Evolutionary conservation across 352 stramenopile genomes (phyloP), one percentile per base, ranked within the genome.

Genomic region (Phytophthora citrophthora): DNA sequence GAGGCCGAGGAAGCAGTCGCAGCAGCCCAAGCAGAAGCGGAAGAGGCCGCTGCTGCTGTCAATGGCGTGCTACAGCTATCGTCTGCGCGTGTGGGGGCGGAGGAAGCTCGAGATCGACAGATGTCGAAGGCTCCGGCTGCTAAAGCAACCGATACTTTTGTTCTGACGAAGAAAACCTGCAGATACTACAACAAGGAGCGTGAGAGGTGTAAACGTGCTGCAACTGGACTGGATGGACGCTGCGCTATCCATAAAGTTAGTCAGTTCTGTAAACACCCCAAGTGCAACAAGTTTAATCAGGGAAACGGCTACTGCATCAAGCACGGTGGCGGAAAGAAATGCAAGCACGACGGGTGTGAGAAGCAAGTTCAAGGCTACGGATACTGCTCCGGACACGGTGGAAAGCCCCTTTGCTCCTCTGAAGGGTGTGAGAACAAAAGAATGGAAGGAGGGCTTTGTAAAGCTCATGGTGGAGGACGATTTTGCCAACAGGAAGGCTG

Each of bases 401-500:
- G 88, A 24, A 93, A 93, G 26, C 85, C 84, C 16, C 56, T 94
- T 38, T 96, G 88, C 49, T 80, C 83, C 1, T 53, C 93, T 11
- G 79, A 88, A 10, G 83, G 84, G 7, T 96, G 88, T 20, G 80
- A 89, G 29, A 93, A 93, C 64, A 94, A 94, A 48, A 77, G 83
- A 43, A 93, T 94, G 86, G 86, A 94, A 78, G 86, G 86, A 61
- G 86, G 81, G 3, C 91, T 86, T 45, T 97, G 90, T 62, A 96
- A 96, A 53, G 76, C 81, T 6, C 89, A 97, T 31, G 89, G 89
- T 8, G 89, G 89, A 3, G 89, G 86, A 0, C 74, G 88, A 10
- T 94, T 89, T 47, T 96, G 88, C 27, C 87, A 93, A 48, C 57
- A 81, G 10, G 72, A 81, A 13, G 76, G 70, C 8, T 96, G 88